phyloP scores from a whole-genome alignment of 805 yeast genomes.

The Teunomyces panamensis region DNA sequence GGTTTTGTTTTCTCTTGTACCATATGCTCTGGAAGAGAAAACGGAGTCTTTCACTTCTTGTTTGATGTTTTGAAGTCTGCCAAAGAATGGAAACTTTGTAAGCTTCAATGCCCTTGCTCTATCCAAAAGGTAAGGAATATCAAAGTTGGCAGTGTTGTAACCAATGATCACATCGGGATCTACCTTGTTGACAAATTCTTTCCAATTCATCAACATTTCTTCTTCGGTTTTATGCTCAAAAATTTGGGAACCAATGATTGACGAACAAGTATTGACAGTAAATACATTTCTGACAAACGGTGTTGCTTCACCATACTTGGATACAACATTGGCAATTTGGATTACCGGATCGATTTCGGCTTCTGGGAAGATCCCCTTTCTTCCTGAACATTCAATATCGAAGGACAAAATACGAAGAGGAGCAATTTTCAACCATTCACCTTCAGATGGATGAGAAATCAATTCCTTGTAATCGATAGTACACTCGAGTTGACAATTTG shows the following conservation, averaged over 20 bases:
- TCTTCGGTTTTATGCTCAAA: constrained; percentile 70
- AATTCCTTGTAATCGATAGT: constrained; percentile 64
- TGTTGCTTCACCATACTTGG: constrained; percentile 72
- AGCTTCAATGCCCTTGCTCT: constrained; percentile 75
- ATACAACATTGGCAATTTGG: constrained; percentile 94
- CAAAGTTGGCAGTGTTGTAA: constrained; percentile 91
- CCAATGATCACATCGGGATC: constrained; percentile 98
- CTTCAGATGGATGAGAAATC: constrained; percentile 82
- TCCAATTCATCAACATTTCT: constrained; percentile 85
- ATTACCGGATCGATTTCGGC: constrained; percentile 91
- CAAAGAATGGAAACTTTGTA: constrained; percentile 77
- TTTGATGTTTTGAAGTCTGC: constrained; percentile 62
- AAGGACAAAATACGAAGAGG: constrained; percentile 91
- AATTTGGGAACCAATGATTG: constrained; percentile 91
- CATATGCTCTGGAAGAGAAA: constrained; percentile 93
- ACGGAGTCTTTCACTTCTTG: constrained; percentile 80
- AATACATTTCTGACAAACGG: constrained; percentile 95
- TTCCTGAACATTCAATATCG: constrained; percentile 98
- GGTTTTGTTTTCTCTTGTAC: constrained; percentile 89
- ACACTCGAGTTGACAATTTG: constrained; percentile 86
- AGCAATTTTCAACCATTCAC: constrained; percentile 90
- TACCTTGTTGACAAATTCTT: constrained; percentile 72
- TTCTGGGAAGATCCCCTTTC: constrained; percentile 96
- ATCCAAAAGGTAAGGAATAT: constrained; percentile 87
- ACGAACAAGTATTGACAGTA: constrained; percentile 86